Evolutionary conservation across 768 basidiomycete genomes (phyloP).

Genomic region (Panus rudis): DNA sequence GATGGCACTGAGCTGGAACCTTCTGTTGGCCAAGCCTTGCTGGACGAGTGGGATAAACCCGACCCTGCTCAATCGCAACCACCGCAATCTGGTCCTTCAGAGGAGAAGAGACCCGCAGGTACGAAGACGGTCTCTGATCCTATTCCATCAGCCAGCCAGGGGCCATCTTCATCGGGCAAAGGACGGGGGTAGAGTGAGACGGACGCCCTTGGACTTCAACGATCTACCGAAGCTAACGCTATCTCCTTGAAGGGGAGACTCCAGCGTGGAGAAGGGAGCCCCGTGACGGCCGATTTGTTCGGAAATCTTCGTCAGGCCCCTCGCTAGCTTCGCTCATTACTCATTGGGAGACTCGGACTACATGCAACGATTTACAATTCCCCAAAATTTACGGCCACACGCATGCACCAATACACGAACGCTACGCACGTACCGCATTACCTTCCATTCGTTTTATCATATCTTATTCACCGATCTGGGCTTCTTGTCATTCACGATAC

Average conservation of each 20-base stretch:
- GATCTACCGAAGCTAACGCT: too few relatives aligned
- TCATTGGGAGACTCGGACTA: too few relatives aligned
- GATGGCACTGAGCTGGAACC: conserved; percentile 95
- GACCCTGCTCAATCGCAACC: conserved; percentile 5
- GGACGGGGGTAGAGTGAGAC: too few relatives aligned
- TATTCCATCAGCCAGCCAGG: too few relatives aligned
- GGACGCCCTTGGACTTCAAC: too few relatives aligned
- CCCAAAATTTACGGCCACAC: conserved; percentile 8
- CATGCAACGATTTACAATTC: too few relatives aligned
- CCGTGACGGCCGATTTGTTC: too few relatives aligned
- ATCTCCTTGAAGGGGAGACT: too few relatives aligned
- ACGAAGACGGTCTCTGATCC: background rate
- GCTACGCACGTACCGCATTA: conserved; percentile 10
- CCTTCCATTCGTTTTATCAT: conserved; percentile 2
- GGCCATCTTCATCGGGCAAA: too few relatives aligned
- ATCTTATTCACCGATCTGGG: conserved; percentile 10
- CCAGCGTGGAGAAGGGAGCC: too few relatives aligned
- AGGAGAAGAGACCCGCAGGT: background rate
- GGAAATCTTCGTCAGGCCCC: too few relatives aligned
- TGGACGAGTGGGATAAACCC: conserved; percentile 61
- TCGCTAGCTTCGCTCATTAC: too few relatives aligned
- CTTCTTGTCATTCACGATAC: conserved; percentile 12
- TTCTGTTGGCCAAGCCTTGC: conserved; percentile 51
- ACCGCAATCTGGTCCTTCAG: conserved; percentile 1
- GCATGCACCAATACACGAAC: conserved; percentile 13